phyloP scores from a whole-genome alignment of 345 rosid species.

The Boechera retrofracta region DNA sequence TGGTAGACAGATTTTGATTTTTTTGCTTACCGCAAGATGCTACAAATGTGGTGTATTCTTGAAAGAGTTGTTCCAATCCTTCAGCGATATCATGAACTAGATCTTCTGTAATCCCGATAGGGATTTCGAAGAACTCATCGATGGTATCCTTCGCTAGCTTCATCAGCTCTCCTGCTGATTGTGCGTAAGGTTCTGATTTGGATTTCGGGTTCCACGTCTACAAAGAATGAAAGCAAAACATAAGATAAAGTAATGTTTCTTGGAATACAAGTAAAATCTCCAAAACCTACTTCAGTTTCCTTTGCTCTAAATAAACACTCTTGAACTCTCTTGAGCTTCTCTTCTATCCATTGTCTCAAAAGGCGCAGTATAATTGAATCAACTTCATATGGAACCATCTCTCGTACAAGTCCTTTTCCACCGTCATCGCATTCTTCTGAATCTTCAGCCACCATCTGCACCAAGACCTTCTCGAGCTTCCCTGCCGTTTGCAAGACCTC shows the following conservation, averaged over 20 bases:
- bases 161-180: conserved; percentile 73
- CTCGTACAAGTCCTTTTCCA: conserved; percentile 72
- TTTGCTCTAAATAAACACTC: conserved; percentile 59
- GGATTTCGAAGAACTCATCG: conserved; percentile 83
- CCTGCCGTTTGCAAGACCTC: conserved; percentile 78
- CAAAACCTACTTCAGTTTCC: conserved; percentile 74
- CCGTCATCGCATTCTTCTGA: conserved; percentile 84
- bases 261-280: background rate
- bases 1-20: background rate
- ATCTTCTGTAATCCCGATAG: conserved; percentile 78
- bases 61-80: conserved; percentile 68
- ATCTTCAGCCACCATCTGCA: conserved; percentile 91
- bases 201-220: conserved; percentile 98
- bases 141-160: conserved; percentile 63
- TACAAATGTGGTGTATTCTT: conserved; percentile 72
- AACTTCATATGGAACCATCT: conserved; percentile 92
- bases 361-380: conserved; percentile 63
- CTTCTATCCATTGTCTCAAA: conserved; percentile 71
- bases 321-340: conserved; percentile 54
- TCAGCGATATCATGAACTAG: conserved; percentile 74
- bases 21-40: conserved; percentile 73
- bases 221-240: conserved; percentile 1
- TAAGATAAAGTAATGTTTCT: background rate
- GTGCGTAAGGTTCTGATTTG: conserved; percentile 87
- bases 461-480: conserved; percentile 79